A percentile compares a stretch with the other conserved stretches of the same genome.
These are phyloP conservation scores for Tolypocladium paradoxum DNA, from an alignment of 2,329 filamentous ascomycete genomes.

Conservation along the genomic window DNA sequence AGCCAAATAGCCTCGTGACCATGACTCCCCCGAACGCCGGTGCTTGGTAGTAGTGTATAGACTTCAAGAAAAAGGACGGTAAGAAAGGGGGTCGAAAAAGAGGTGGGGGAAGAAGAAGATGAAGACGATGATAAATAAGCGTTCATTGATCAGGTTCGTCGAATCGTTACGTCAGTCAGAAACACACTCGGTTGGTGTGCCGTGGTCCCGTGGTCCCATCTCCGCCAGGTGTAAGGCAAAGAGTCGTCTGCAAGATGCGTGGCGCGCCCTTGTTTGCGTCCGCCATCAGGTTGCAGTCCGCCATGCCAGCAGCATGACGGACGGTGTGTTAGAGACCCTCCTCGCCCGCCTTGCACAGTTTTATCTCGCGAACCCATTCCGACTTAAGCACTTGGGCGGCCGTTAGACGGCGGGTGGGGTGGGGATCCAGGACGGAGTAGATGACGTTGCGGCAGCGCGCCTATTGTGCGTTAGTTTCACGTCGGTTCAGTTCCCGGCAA, in stretches of 20 bases:
- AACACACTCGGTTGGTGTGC: slow-evolving; percentile 2
- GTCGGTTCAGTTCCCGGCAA: background rate
- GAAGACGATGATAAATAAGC: background rate
- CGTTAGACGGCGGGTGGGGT: slow-evolving; percentile 82
- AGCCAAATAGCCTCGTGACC: background rate
- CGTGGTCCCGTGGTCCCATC: slow-evolving; percentile 5
- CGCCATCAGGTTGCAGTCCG: slow-evolving; percentile 15
- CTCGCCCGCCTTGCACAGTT: slow-evolving; percentile 90
- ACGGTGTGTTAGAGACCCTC: slow-evolving; percentile 62
- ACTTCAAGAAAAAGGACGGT: slow-evolving; percentile 1
- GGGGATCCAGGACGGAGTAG: slow-evolving; percentile 95
- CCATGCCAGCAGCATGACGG: slow-evolving; percentile 17
- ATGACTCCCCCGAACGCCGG: slow-evolving; percentile 13
- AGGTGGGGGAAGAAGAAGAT: slow-evolving; percentile 1
- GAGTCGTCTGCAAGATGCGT: slow-evolving; percentile 14
- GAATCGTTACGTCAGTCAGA: slow-evolving; percentile 6
- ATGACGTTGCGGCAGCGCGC: slow-evolving; percentile 97
- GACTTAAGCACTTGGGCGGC: slow-evolving; percentile 95
- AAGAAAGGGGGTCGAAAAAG: slow-evolving; percentile 12
- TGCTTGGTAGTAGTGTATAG: slow-evolving; percentile 14
- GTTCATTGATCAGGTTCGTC: slow-evolving; percentile 7
- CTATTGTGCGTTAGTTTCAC: slow-evolving; percentile 32
- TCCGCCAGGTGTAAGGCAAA: slow-evolving; percentile 5
- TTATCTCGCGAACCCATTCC: slow-evolving; percentile 97
- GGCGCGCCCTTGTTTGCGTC: slow-evolving; percentile 3